phyloP scores from a whole-genome alignment of 257 asterid genomes.

The Cynanchum wilfordii region DNA sequence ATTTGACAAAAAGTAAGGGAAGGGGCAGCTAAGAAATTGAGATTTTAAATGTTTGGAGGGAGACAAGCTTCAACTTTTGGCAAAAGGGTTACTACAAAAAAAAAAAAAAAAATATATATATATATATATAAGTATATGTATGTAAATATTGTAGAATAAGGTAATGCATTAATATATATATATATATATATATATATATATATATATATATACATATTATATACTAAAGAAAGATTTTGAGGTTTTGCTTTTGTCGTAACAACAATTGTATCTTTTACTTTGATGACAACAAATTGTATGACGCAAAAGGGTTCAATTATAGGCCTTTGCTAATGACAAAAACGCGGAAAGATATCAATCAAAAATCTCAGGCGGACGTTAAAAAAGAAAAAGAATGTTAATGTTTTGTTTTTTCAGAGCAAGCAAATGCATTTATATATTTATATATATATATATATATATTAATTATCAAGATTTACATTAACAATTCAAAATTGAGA shows the following conservation, averaged over 20 bases:
- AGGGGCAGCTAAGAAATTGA: background rate
- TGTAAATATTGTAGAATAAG: constrained; percentile 8
- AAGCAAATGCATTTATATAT: background rate
- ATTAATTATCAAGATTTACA: background rate
- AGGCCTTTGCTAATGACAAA: background rate
- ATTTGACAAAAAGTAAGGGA: constrained; percentile 6
- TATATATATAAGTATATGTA: too few species aligned
- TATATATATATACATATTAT: too few species aligned
- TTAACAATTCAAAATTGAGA: too few species aligned
- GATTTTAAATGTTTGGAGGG: constrained; percentile 3
- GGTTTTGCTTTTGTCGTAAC: constrained; percentile 19
- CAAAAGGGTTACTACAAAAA: constrained; percentile 9
- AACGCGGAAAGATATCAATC: background rate
- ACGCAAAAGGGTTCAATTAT: constrained; percentile 18
- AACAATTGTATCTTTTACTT: constrained; percentile 13
- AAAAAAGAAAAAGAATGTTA: background rate
- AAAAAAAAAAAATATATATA: too few species aligned
- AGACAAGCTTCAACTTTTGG: constrained; percentile 31
- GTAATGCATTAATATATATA: constrained; percentile 2
- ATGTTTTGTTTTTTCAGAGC: background rate
- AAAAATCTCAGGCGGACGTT: background rate
- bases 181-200: too few species aligned
- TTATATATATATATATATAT: too few species aligned
- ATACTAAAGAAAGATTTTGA: constrained; percentile 15
- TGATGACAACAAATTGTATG: constrained; percentile 4